A percentile compares a stretch with the other conserved stretches of the same genome.
These are phyloP conservation scores for Aspergillus brasiliensis DNA, from an alignment of 2,329 filamentous ascomycete species.

Conservation along the genomic window DNA sequence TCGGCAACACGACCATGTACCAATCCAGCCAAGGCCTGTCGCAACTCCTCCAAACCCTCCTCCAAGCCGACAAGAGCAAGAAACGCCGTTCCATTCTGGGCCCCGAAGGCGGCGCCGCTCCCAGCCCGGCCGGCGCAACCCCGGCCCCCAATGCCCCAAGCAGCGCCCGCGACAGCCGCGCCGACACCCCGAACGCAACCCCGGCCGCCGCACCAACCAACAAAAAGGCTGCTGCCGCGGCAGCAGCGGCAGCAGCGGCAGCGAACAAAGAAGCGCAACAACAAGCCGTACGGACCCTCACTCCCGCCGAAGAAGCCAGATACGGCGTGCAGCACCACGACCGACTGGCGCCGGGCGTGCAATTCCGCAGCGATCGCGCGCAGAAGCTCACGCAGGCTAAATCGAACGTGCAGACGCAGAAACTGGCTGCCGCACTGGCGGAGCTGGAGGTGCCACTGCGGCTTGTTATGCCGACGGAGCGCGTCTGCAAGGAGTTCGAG, in stretches of 20 bases:
- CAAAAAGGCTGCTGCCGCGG: slow-evolving; percentile 41
- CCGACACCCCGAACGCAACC: slow-evolving; percentile 40
- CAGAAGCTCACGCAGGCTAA: slow-evolving; percentile 54
- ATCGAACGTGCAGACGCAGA: slow-evolving; percentile 53
- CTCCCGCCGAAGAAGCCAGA: slow-evolving; percentile 71
- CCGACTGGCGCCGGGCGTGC: slow-evolving; percentile 79
- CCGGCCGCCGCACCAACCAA: slow-evolving; percentile 21
- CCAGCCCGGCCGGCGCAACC: slow-evolving; percentile 58
- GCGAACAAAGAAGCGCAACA: slow-evolving; percentile 42
- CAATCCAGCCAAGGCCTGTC: slow-evolving; percentile 79
- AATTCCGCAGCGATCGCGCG: slow-evolving; percentile 72
- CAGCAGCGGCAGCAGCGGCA: slow-evolving; percentile 43
- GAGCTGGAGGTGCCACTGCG: slow-evolving; percentile 51
- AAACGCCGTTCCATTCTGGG: slow-evolving; percentile 76
- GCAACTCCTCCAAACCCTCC: slow-evolving; percentile 77
- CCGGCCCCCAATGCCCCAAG: slow-evolving; percentile 38
- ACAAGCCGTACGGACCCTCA: slow-evolving; percentile 69
- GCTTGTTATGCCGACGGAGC: slow-evolving; percentile 53
- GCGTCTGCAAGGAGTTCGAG: slow-evolving; percentile 53
- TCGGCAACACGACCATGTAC: slow-evolving; percentile 71
- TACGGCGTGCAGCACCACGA: slow-evolving; percentile 88
- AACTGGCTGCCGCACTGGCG: slow-evolving; percentile 49
- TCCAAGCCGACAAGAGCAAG: slow-evolving; percentile 82
- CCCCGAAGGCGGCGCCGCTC: slow-evolving; percentile 53
- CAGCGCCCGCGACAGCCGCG: slow-evolving; percentile 39